Base-by-base conservation (phyloP, 2,329 filamentous ascomycete species). In the Juglanconis oblonga region DNA sequence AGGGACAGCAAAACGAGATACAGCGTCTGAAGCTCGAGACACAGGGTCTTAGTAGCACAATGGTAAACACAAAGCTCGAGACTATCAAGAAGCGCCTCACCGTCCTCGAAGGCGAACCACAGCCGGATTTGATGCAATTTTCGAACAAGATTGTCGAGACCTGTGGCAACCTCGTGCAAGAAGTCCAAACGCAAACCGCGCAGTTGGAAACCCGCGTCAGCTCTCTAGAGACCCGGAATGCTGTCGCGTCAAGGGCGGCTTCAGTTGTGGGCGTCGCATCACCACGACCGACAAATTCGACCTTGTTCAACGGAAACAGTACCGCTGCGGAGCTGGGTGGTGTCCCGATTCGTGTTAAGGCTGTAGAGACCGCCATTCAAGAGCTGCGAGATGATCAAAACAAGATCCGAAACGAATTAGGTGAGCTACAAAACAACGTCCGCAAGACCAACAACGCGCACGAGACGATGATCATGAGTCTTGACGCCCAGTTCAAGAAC, bases 401-500 rank as follows among this genome's bases (percentile, higher is more conserved):
- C 5, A 7, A n/a, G 17, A 2, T 61, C 5, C 50, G 38, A 10
- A 48, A 45, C 29, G 36, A 33, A 4, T 4, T 58, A 8, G 17
- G 17, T 6, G 9, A 7, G 24, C 40, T 50, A 42, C 53, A 45
- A 31, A 49, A 44, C 17, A 32, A 54, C 11, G n/a, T 10, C 8
- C 36, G 47, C n/a, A 14, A 29, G 44, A 42, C 42, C n/a, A 42
- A 35, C 17, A 14, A 29, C 3, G 58, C 54, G 5, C 55, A 57
- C 8, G 61, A 63, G 33, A 50, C 33, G 33, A 61, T 61, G 61
- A 50, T 57, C 4, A 45, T 55, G 14, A 55, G 44, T 9, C 50
- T 61, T 47, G 52, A 54, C 17, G 52, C 45, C n/a, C 61, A 63
- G 35, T 63, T 55, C 53, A 56, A 58, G 50, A 63, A 58, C 17